phyloP scores from a whole-genome alignment of 2,329 filamentous ascomycete genomes.

The Aspergillus thermomutatus region DNA sequence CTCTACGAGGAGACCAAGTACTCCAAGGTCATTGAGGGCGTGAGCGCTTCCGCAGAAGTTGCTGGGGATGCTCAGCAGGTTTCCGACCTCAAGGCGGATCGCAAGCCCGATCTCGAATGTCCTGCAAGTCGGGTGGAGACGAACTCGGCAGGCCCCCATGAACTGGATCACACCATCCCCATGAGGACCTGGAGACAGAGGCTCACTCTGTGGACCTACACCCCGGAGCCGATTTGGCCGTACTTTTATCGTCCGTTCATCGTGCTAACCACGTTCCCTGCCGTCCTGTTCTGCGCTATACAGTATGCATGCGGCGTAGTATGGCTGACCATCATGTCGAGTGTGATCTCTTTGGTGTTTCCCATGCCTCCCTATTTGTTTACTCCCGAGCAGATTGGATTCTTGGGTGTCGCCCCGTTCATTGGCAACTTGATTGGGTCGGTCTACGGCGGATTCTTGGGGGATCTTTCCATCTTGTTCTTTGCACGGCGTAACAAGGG shows the following conservation, averaged over 20 bases:
- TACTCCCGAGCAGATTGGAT: conserved; percentile 29
- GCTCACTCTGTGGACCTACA: conserved; percentile 23
- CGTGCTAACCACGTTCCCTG: conserved; percentile 34
- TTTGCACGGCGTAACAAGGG: conserved; percentile 45
- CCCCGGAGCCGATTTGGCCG: conserved; percentile 26
- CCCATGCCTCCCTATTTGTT: conserved; percentile 33
- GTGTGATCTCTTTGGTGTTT: conserved; percentile 35
- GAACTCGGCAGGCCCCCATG: conserved; percentile 12
- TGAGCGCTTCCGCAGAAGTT: neutral
- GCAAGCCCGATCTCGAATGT: conserved; percentile 8
- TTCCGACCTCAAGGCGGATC: neutral
- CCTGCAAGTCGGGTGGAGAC: conserved; percentile 1
- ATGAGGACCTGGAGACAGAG: conserved; percentile 25
- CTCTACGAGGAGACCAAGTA: conserved; percentile 40
- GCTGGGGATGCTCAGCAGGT: neutral
- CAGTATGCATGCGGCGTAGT: conserved; percentile 40
- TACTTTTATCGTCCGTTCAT: conserved; percentile 31
- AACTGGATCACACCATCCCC: conserved; percentile 25
- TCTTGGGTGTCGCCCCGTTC: conserved; percentile 34
- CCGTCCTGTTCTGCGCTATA: conserved; percentile 39
- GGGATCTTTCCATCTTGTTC: conserved; percentile 39
- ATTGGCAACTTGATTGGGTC: conserved; percentile 40
- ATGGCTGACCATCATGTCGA: conserved; percentile 33
- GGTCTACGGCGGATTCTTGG: conserved; percentile 39
- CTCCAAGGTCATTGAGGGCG: conserved; percentile 14